These are phyloP conservation scores for Thoreauomyces humboldtii DNA, from an alignment of 192 early-diverging fungal species.

Conservation along the genomic window DNA sequence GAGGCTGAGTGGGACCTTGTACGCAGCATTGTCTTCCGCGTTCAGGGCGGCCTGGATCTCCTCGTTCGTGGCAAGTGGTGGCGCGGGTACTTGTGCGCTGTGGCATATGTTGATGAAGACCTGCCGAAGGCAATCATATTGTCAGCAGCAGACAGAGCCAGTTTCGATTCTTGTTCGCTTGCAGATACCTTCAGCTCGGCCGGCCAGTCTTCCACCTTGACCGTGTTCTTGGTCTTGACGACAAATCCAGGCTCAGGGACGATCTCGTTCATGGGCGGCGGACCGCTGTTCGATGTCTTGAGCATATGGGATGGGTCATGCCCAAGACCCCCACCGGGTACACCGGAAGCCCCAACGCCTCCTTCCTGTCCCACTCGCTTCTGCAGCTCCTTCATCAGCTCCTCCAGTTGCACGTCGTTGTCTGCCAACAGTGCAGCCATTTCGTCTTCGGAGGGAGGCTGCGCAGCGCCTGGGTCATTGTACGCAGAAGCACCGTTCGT, in stretches of 20 bases:
- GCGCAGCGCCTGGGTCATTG: neutral
- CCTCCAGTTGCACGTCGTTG: constrained; percentile 9
- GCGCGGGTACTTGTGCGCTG: constrained; percentile 50
- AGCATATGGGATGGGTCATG: neutral
- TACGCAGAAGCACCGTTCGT: neutral
- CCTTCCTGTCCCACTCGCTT: neutral
- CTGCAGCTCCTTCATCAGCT: constrained; percentile 4
- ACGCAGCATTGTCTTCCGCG: constrained; percentile 56
- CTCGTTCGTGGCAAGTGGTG: constrained; percentile 54
- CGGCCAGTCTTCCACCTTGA: constrained; percentile 31
- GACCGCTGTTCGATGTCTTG: too few relatives aligned
- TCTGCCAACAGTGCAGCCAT: constrained; percentile 1
- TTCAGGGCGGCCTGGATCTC: constrained; percentile 65
- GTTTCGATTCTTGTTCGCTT: neutral
- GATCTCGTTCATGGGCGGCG: constrained; percentile 27
- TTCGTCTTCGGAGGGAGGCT: constrained; percentile 1
- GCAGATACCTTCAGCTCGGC: constrained; percentile 34
- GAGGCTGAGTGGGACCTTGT: constrained; percentile 65
- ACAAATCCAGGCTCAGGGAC: constrained; percentile 56
- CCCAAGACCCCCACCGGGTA: neutral
- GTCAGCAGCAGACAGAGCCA: too few relatives aligned
- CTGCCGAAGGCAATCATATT: neutral
- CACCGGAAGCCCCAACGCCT: neutral
- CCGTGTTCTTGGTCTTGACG: constrained; percentile 42
- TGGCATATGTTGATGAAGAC: constrained; percentile 71